Evolutionary conservation across 1,139 yeast species (phyloP), one percentile per base, ranked within the genome.

Genomic region (Lodderomyces metapsilosis): DNA sequence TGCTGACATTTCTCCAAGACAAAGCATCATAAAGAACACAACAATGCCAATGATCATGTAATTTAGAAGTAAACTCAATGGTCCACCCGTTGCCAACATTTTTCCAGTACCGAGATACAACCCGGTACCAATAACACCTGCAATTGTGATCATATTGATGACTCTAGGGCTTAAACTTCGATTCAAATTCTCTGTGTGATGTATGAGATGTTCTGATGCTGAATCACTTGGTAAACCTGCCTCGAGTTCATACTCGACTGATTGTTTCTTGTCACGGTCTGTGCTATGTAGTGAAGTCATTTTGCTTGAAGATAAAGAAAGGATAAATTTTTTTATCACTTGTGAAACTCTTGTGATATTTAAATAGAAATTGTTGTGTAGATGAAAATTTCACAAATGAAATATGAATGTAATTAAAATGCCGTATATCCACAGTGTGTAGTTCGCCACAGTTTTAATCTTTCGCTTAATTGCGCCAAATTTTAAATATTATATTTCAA

Each of bases 81-180:
- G 88, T 13, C 89, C 89, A 45, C 86, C 87, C 15, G 57, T 59
- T 20, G 76, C 69, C 39, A 83, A 62, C 4, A 86, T 75, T 40
- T 71, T 74, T 4, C 86, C 84, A 0, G 86, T 74, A 25, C 87
- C 84, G 39, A 83, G 64, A 46, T 80, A 73, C 40, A 84, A 62
- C 43, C 92, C 92, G 3, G 88, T 79, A 12, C 88, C 88, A 40
- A 81, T 79, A 43, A 78, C 76, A 8, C 87, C 87, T 2, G 84
- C 86, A 43, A 81, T 67, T 31, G 85, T 76, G 58, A 81, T 78
- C 85, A 80, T 77, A 46, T 75, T 76, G 40, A 80, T 67, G 46
- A 77, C 80, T 37, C 84, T 62, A 1, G 77, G 70, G n/a, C 70
- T 58, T 47, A 78, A 59, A 22, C 74, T 61, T 52, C 84, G 57